These are phyloP conservation scores for Penicillium verhagenii DNA, from an alignment of 495 filamentous ascomycete genomes.

Conservation along the genomic window DNA sequence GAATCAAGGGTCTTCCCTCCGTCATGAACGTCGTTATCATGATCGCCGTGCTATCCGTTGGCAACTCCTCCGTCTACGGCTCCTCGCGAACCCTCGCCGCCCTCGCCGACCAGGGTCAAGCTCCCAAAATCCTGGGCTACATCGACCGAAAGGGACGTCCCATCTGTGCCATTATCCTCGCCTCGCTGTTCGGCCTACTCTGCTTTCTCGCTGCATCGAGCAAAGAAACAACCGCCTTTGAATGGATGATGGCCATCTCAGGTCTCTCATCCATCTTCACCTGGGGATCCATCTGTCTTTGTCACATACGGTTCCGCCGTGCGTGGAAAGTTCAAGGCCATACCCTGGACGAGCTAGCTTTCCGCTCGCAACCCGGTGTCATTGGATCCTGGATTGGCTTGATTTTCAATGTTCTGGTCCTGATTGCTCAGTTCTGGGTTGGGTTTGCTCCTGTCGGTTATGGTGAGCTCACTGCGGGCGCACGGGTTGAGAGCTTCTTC, in stretches of 20 bases:
- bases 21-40: conserved; percentile 91
- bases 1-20: conserved; percentile 71
- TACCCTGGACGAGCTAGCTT: conserved; percentile 72
- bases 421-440: conserved; percentile 92
- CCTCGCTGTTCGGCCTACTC: conserved; percentile 70
- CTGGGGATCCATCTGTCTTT: conserved; percentile 85
- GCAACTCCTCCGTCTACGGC: conserved; percentile 84
- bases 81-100: conserved; percentile 84
- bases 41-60: conserved; percentile 82
- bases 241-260: conserved; percentile 88
- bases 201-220: conserved; percentile 73
- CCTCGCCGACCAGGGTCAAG: conserved; percentile 81
- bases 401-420: conserved; percentile 73
- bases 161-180: conserved; percentile 67
- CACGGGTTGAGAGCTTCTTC: conserved; percentile 67
- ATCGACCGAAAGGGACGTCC: conserved; percentile 84
- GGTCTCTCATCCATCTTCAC: conserved; percentile 90
- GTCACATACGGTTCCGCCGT: conserved; percentile 87
- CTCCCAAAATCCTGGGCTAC: conserved; percentile 72
- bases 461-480: conserved; percentile 33
- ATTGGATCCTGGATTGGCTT: conserved; percentile 84
- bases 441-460: conserved; percentile 76
- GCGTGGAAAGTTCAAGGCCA: conserved; percentile 74
- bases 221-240: conserved; percentile 63
- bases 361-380: conserved; percentile 75